Conservation (phyloP, 2,329 filamentous ascomycete species). For the Aspergillus unguis region DNA sequence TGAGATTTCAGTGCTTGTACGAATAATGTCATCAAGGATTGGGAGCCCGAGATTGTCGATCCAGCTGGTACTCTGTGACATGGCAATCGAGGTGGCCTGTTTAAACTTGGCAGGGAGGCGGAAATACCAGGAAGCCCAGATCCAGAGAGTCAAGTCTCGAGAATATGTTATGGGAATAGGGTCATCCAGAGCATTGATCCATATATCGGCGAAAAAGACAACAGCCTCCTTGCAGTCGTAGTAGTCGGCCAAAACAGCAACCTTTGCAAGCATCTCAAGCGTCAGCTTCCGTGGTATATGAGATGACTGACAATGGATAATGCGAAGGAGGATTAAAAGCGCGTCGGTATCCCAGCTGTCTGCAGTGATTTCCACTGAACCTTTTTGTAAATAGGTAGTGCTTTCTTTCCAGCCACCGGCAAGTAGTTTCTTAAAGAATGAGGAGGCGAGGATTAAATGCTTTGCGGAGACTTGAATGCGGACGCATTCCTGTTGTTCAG, state of each 20-base stretch:
- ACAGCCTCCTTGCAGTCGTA: conserved; percentile 9
- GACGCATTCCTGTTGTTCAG: background rate
- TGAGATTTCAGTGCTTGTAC: conserved; percentile 9
- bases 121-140: conserved; percentile 21
- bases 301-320: conserved; percentile 20
- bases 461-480: conserved; percentile 25
- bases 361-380: conserved; percentile 18
- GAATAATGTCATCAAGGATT: conserved; percentile 15
- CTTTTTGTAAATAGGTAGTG: conserved; percentile 9
- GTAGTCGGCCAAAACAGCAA: conserved; percentile 22
- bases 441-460: conserved; percentile 20
- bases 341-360: conserved; percentile 26
- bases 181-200: conserved; percentile 16
- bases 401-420: conserved; percentile 21
- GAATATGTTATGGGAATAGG: conserved; percentile 6
- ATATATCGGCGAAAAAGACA: conserved; percentile 13
- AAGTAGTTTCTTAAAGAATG: conserved; percentile 19
- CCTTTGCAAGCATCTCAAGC: conserved; percentile 24
- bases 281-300: conserved; percentile 13
- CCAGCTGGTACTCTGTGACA: conserved; percentile 14
- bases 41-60: conserved; percentile 21
- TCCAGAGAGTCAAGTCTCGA: conserved; percentile 8
- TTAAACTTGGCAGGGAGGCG: conserved; percentile 15
- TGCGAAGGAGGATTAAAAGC: conserved; percentile 21
- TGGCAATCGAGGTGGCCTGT: conserved; percentile 15